Evolutionary conservation across 192 early-diverging fungal species (phyloP).

Genomic region (Entomortierella lignicola): DNA sequence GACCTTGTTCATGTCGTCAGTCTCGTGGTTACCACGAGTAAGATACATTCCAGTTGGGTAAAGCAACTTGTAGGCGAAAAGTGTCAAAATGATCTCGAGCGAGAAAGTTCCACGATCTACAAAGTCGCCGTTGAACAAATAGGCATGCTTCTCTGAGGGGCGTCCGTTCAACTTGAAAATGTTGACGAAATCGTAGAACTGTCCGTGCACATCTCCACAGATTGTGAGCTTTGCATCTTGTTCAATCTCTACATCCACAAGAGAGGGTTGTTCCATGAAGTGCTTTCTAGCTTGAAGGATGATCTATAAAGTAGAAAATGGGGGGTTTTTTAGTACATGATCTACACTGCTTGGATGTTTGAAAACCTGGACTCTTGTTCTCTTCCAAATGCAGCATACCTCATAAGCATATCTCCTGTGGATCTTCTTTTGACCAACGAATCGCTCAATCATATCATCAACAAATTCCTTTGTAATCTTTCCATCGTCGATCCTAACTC

Average conservation of each 20-base stretch:
- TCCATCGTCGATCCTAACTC: conserved; percentile 81
- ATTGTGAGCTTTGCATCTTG: conserved; percentile 83
- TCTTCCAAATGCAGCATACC: conserved; percentile 50
- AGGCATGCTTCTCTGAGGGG: conserved; percentile 84
- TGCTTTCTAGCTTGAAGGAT: conserved; percentile 79
- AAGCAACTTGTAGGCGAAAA: conserved; percentile 91
- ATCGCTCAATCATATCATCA: conserved; percentile 76
- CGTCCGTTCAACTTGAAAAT: conserved; percentile 95
- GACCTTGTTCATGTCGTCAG: conserved; percentile 98
- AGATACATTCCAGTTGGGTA: conserved; percentile 89
- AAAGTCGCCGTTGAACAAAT: conserved; percentile 99
- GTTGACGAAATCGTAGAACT: conserved; percentile 97
- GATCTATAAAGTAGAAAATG: conserved; percentile 59
- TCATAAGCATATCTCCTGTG: conserved; percentile 89
- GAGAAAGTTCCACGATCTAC: conserved; percentile 99
- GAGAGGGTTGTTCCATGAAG: conserved; percentile 80
- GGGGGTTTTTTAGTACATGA: neutral
- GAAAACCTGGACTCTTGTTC: too few relatives aligned
- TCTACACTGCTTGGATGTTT: too few relatives aligned
- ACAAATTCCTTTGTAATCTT: conserved; percentile 85
- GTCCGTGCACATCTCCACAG: conserved; percentile 98
- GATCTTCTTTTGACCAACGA: conserved; percentile 91
- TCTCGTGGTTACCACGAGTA: conserved; percentile 98
- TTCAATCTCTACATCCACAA: conserved; percentile 90
- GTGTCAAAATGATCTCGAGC: conserved; percentile 92